Conservation (phyloP, 73 alveolate genomes). For the Uronychia setigera region DNA sequence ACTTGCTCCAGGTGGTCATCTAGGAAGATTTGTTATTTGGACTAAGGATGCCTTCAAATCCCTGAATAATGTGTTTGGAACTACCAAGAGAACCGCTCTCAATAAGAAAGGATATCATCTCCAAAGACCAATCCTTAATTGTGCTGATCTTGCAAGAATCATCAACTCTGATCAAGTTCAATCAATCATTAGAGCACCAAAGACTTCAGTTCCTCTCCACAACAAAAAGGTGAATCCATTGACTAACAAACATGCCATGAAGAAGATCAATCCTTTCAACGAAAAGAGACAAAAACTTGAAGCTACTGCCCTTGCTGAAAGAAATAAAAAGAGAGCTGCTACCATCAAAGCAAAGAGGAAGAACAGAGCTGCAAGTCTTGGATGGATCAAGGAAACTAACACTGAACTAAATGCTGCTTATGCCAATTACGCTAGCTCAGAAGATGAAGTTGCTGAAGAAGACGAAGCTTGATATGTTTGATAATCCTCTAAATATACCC, state of each 20-base stretch:
- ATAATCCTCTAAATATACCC: background rate
- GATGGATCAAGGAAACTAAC: slow-evolving; percentile 53
- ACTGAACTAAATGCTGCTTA: slow-evolving; percentile 47
- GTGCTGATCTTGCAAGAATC: slow-evolving; percentile 91
- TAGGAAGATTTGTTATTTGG: slow-evolving; percentile 96
- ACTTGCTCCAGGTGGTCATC: slow-evolving; percentile 97
- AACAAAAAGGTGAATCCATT: slow-evolving; percentile 74
- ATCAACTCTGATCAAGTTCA: slow-evolving; percentile 86
- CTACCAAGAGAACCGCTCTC: slow-evolving; percentile 47
- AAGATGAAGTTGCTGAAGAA: slow-evolving; percentile 31
- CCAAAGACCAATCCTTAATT: slow-evolving; percentile 85
- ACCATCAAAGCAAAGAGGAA: slow-evolving; percentile 69
- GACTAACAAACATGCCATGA: slow-evolving; percentile 72
- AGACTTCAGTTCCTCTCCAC: slow-evolving; percentile 40
- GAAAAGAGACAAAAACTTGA: slow-evolving; percentile 54
- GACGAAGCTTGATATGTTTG: slow-evolving; percentile 33
- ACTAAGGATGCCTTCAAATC: slow-evolving; percentile 90
- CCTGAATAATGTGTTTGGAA: slow-evolving; percentile 89
- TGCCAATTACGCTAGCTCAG: slow-evolving; percentile 25
- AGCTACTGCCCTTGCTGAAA: slow-evolving; percentile 26
- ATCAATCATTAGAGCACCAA: slow-evolving; percentile 72
- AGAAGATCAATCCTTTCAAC: slow-evolving; percentile 76
- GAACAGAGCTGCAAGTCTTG: slow-evolving; percentile 40
- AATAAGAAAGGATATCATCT: slow-evolving; percentile 85
- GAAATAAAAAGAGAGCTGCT: slow-evolving; percentile 58